A percentile compares a stretch with the other conserved stretches of the same genome.
Evolutionary conservation across 139 green algal genomes (phyloP).

Genomic region (Eudorina sp.): DNA sequence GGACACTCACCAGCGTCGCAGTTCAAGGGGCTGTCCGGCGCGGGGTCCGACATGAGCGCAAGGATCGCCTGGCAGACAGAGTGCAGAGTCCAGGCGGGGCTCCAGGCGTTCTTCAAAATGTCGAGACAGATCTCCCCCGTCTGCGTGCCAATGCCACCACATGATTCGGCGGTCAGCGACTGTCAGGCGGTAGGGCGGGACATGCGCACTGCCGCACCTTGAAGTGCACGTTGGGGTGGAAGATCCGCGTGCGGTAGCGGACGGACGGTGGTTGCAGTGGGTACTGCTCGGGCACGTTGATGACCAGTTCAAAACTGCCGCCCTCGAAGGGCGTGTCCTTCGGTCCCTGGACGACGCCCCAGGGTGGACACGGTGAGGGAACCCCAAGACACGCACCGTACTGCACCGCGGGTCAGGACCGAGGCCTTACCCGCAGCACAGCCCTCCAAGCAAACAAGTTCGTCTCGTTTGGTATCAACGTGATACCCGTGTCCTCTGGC

Average conservation of each 20-base stretch:
- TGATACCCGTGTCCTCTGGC: constrained; percentile 71
- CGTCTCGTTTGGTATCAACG: constrained; percentile 80
- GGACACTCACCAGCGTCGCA: constrained; percentile 85
- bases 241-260: constrained; percentile 91
- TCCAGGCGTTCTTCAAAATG: constrained; percentile 96
- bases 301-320: constrained; percentile 85
- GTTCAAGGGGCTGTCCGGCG: constrained; percentile 93
- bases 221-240: constrained; percentile 97
- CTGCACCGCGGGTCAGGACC: background rate
- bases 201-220: constrained; percentile 86
- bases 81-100: constrained; percentile 94
- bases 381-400: background rate
- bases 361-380: too few relatives aligned
- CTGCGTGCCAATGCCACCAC: too few relatives aligned
- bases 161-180: too few relatives aligned
- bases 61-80: constrained; percentile 93
- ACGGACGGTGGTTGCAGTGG: constrained; percentile 85
- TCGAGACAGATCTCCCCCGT: constrained; percentile 97
- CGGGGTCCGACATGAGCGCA: constrained; percentile 88
- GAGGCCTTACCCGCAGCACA: constrained; percentile 67
- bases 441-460: constrained; percentile 84
- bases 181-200: too few relatives aligned
- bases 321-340: constrained; percentile 90
- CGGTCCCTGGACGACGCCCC: constrained; percentile 78
- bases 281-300: constrained; percentile 93